Percentiles rank a stretch among this genome's conserved stretches.
phyloP scores from a whole-genome alignment of 176 grass and related monocot species.

The Ananas comosus region DNA sequence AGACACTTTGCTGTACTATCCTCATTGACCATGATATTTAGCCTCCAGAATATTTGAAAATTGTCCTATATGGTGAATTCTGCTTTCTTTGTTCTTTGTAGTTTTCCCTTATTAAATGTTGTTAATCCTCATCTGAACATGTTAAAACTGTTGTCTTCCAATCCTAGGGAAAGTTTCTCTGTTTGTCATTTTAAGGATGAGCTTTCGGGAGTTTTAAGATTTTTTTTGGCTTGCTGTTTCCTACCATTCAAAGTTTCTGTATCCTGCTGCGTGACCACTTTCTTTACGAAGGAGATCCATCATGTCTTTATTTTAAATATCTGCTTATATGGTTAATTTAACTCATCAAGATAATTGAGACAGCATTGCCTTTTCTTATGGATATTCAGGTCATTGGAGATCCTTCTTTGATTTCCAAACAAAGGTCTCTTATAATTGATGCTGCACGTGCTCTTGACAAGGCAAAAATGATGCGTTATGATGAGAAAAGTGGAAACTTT shows the following conservation, averaged over 20 bases:
- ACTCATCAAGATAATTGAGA: conserved; percentile 8
- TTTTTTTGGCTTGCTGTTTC: no score
- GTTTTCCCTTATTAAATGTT: no score
- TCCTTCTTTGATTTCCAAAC: conserved; percentile 70
- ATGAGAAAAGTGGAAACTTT: conserved; percentile 96
- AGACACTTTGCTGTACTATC: not conserved
- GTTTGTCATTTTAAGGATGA: no score
- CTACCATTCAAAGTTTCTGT: no score
- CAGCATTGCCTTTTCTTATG: not conserved
- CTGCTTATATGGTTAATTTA: not conserved
- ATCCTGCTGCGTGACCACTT: no score
- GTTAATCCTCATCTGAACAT: no score
- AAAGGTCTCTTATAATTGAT: conserved; percentile 77
- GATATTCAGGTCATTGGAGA: conserved; percentile 58
- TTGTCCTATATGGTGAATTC: not conserved
- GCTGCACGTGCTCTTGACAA: conserved; percentile 89
- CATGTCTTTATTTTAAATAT: no score
- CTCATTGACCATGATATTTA: not conserved
- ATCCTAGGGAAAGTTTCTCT: no score
- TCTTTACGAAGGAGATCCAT: no score
- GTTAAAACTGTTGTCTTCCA: no score
- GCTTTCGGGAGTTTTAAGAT: no score
- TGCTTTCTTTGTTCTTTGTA: no score
- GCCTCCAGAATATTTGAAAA: not conserved
- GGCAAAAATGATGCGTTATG: conserved; percentile 98